A percentile compares a stretch with the other conserved stretches of the same genome.
phyloP scores from a whole-genome alignment of 441 rosid species.

The Arabidopsis hybrid region DNA sequence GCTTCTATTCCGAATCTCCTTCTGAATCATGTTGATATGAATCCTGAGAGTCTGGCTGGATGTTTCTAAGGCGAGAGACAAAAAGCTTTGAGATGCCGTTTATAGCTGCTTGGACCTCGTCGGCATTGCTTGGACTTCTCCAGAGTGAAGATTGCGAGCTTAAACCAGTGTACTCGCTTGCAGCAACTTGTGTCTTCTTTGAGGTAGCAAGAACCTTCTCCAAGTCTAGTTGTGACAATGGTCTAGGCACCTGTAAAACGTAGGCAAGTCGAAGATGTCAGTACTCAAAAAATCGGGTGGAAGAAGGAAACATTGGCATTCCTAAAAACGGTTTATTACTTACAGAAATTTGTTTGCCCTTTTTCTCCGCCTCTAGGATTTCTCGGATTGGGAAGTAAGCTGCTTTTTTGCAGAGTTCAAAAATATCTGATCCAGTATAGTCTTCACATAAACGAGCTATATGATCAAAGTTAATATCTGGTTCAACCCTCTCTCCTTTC shows the following conservation, averaged over 20 bases:
- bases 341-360: slow-evolving; percentile 63
- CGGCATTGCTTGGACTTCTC: slow-evolving; percentile 57
- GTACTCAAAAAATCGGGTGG: not conserved
- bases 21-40: slow-evolving; percentile 30
- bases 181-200: slow-evolving; percentile 77
- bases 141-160: slow-evolving; percentile 59
- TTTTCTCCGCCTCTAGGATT: slow-evolving; percentile 76
- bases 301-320: slow-evolving; percentile 2
- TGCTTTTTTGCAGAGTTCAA: slow-evolving; percentile 95
- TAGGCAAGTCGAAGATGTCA: not conserved
- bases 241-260: slow-evolving; percentile 65
- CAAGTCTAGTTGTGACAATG: slow-evolving; percentile 69
- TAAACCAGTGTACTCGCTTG: slow-evolving; percentile 70
- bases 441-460: slow-evolving; percentile 79
- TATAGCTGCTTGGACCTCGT: slow-evolving; percentile 81
- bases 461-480: slow-evolving; percentile 63
- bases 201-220: slow-evolving; percentile 69
- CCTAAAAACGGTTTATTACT: slow-evolving; percentile 33
- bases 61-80: slow-evolving; percentile 70
- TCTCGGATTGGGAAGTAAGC: slow-evolving; percentile 94
- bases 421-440: slow-evolving; percentile 88
- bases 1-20: slow-evolving; percentile 19
- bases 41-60: slow-evolving; percentile 70
- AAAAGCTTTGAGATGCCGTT: slow-evolving; percentile 83
- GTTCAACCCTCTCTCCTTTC: slow-evolving; percentile 76